Base-by-base conservation (phyloP, 495 filamentous ascomycete genomes). In the Xylaria telfairii region DNA sequence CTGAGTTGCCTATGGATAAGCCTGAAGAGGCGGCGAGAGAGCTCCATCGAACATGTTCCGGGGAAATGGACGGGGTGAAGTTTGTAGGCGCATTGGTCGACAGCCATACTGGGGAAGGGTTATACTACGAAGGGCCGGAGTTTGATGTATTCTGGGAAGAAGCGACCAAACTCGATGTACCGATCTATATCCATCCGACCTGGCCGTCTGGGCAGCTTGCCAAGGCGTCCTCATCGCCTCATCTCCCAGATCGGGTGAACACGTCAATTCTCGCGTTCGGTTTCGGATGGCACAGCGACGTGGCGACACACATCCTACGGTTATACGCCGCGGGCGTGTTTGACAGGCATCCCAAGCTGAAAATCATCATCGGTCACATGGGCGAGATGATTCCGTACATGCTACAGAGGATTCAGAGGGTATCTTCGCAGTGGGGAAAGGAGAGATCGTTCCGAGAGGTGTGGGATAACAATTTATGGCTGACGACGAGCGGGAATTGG, bases 361-460 rank as follows among this genome's bases (percentile, higher is more conserved):
- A 91, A 73, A 79, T 92, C 37, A 85, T 92, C 64, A 77, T 92
- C n/a, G 89, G 90, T 3, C 90, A 92, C 75, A 81, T 90, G 73
- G 90, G 90, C 9, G 89, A 92, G 78, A 83, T 87, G 68, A 78
- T 91, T 21, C 90, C 90, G 0, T 91, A 90, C 71, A 88, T 90
- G 76, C 79, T 92, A 69, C 87, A 87, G 77, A 83, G 90, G 13
- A 87, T 89, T 49, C 79, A 85, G 57, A 81, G 84, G 68, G 84
- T 85, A 82, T 84, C 84, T 28, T 79, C 84, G 57, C 79, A 83
- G 41, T 81, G 84, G 71, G 83, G 85, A 70, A 82, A 87, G 65
- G 72, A 78, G 49, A 83, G 80, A 59, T 85, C 83, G 28, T 87
- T 91, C 72, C 77, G 79, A 49, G 82, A 89, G 19, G 89, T 90